Percentiles rank a stretch among this genome's conserved stretches.
phyloP scores from a whole-genome alignment of 2,329 filamentous ascomycete genomes.

The Beauveria scarabaeidicola region DNA sequence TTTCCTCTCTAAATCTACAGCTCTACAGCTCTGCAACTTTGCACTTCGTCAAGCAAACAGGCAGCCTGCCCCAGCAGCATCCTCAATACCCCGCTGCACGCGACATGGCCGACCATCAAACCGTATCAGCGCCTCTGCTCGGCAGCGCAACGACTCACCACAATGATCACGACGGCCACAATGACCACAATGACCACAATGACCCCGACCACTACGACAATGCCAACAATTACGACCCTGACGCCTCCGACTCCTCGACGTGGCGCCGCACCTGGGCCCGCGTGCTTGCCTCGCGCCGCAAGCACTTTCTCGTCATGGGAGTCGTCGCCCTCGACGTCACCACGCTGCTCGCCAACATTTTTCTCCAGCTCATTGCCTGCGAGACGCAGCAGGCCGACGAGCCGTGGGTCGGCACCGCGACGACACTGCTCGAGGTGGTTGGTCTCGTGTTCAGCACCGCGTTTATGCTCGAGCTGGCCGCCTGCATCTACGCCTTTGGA shows the following conservation, averaged over 20 bases:
- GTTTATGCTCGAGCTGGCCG: slow-evolving; percentile 55
- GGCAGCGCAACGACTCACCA: neutral
- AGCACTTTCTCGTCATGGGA: slow-evolving; percentile 37
- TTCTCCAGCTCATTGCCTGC: slow-evolving; percentile 40
- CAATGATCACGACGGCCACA: neutral
- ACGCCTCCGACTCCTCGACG: neutral
- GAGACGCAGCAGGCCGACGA: slow-evolving; percentile 32
- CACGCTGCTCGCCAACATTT: slow-evolving; percentile 37
- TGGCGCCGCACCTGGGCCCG: neutral
- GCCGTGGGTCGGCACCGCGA: slow-evolving; percentile 32
- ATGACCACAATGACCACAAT: neutral
- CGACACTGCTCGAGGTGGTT: slow-evolving; percentile 36
- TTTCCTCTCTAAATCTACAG: no score
- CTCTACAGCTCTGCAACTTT: no score
- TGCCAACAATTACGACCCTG: neutral
- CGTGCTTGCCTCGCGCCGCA: slow-evolving; percentile 28
- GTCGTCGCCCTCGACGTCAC: slow-evolving; percentile 38
- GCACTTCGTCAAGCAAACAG: neutral
- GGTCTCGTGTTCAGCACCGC: slow-evolving; percentile 54
- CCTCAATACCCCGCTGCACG: no score
- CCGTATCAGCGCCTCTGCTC: slow-evolving; percentile 2
- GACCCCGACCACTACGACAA: neutral
- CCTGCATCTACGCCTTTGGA: slow-evolving; percentile 55
- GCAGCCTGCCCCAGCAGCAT: neutral
- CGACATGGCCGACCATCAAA: neutral